Evolutionary conservation across 2,329 filamentous ascomycete species (phyloP), one percentile per base, ranked within the genome.

Genomic region (Penicillium sp.): DNA sequence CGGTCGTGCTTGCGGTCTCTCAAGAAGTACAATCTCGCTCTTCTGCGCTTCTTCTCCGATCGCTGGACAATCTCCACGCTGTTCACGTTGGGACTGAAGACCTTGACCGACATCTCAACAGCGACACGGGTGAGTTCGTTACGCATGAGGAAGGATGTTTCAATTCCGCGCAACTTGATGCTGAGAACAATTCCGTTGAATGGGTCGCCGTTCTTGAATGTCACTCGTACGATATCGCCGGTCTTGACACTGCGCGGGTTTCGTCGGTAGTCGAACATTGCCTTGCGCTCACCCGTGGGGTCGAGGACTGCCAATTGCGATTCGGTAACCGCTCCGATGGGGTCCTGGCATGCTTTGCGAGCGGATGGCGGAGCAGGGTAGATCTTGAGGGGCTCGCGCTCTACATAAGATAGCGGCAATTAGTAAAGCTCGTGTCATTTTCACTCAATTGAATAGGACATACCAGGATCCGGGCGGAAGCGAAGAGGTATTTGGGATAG

Each of bases 81-180:
- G 73, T 89, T 86, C 33, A 97, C 89, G 71, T 90, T 89, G 60
- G 93, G 93, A 71, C 86, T 90, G 81, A 94, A 97, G 58, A 97
- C 82, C 82, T 99, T 99, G 78, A 90, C 92, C 88, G 91, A 96
- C 91, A 96, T 94, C 84, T 99, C 94, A 59, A 96, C 91, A 60
- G 91, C 90, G 7, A 95, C 86, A 67, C 90, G 86, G 65, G 91
- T 93, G 67, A 99, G 80, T 72, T 95, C 87, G 68, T 93, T 93
- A 56, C 94, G 85, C 59, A 99, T 82, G 59, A 96, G 79, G 55
- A 99, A 88, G 5, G 90, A 89, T 2, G 91, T 96, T 78, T 97
- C 93, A 59, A 94, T 85, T 59, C 92, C 92, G n/a, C 89, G 84
- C 54, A 91, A 84, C 56, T 93, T 89, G 73, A 99, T 93, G 71